Conservation (phyloP, 1,284 basidiomycete species). For the Coniferiporia weirii region DNA sequence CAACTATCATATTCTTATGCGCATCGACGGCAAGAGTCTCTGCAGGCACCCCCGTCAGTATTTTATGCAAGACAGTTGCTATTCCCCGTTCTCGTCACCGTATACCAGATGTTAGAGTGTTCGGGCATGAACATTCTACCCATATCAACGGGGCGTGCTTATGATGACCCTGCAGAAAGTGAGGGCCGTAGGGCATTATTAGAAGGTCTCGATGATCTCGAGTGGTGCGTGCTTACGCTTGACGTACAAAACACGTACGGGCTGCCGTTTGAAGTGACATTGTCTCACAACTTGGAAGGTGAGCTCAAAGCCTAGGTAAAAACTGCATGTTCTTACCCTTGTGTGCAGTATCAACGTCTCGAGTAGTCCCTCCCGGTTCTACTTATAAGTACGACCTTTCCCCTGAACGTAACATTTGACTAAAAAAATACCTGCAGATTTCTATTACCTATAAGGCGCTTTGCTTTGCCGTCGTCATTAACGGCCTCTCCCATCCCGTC, state of each 20-base stretch:
- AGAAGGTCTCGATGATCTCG: constrained; percentile 44
- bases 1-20: constrained; percentile 81
- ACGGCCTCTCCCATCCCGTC: constrained; percentile 72
- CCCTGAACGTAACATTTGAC: not conserved
- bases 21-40: constrained; percentile 37
- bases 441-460: constrained; percentile 71
- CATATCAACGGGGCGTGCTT: constrained; percentile 32
- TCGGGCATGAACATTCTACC: constrained; percentile 74
- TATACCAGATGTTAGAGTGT: constrained; percentile 89
- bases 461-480: constrained; percentile 54
- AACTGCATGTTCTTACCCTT: constrained; percentile 1
- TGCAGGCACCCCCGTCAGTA: constrained; percentile 35
- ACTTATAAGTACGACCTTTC: constrained; percentile 11
- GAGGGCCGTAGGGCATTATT: constrained; percentile 29
- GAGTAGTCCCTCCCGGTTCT: constrained; percentile 16
- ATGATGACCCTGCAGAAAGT: no score
- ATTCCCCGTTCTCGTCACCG: constrained; percentile 83
- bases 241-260: constrained; percentile 89
- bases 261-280: constrained; percentile 80
- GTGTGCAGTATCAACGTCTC: constrained; percentile 16
- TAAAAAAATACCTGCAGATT: constrained; percentile 43
- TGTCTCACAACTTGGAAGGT: constrained; percentile 65
- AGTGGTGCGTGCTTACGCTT: constrained; percentile 81
- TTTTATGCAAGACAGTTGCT: constrained; percentile 83
- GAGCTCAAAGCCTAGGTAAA: constrained; percentile 15